Conservation (phyloP, 2,329 filamentous ascomycete species). For the Aspergillus fructus region DNA sequence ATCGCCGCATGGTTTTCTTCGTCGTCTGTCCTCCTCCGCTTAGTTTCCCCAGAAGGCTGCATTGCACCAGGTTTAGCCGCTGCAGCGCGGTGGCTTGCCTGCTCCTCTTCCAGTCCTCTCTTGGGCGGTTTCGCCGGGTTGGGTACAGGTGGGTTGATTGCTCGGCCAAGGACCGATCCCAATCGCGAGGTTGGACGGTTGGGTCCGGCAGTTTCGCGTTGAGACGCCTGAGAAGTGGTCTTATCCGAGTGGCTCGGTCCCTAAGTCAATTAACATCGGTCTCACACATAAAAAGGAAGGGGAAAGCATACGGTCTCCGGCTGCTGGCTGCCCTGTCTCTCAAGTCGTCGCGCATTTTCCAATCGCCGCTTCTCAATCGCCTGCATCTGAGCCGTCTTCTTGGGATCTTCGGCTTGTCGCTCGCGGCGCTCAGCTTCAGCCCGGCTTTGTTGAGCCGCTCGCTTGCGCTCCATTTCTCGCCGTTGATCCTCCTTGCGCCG, state of each 20-base stretch:
- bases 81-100: slow-evolving; percentile 48
- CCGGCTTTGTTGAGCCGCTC: slow-evolving; percentile 59
- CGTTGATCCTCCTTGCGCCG: slow-evolving; percentile 80
- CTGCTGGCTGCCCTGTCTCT: slow-evolving; percentile 46
- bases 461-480: slow-evolving; percentile 75
- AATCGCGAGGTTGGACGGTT: slow-evolving; percentile 52
- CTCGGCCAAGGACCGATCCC: slow-evolving; percentile 50
- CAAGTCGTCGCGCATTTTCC: slow-evolving; percentile 47
- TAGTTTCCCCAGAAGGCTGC: slow-evolving; percentile 70
- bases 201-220: slow-evolving; percentile 50
- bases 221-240: slow-evolving; percentile 23
- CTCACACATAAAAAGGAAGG: background rate
- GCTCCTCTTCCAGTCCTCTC: slow-evolving; percentile 64
- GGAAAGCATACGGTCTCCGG: slow-evolving; percentile 39
- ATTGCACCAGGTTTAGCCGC: slow-evolving; percentile 44
- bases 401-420: slow-evolving; percentile 57
- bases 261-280: background rate
- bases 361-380: slow-evolving; percentile 53
- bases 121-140: slow-evolving; percentile 74
- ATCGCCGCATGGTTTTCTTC: slow-evolving; percentile 63
- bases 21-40: slow-evolving; percentile 75
- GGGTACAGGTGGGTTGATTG: slow-evolving; percentile 61
- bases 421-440: slow-evolving; percentile 54
- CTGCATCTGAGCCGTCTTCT: slow-evolving; percentile 65
- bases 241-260: slow-evolving; percentile 23